Percentiles rank a stretch among this genome's conserved stretches.
Evolutionary conservation across 495 filamentous ascomycete genomes (phyloP).

Genomic region (Hypoxylon lienhwacheense): DNA sequence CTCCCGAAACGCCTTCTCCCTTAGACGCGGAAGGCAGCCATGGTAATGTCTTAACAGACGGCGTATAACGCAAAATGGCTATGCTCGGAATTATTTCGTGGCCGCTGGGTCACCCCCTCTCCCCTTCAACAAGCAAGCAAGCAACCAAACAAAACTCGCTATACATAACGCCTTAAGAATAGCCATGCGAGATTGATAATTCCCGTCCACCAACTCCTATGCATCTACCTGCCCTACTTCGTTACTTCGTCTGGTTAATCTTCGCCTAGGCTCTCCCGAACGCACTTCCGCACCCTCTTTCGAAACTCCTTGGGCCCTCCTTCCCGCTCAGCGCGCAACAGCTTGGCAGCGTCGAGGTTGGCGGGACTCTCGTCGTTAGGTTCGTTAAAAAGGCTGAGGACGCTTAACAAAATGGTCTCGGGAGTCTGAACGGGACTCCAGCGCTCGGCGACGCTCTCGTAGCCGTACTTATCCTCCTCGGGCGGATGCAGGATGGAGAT

Average conservation of each 20-base stretch:
- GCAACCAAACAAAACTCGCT: neutral
- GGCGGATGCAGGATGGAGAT: conserved; percentile 97
- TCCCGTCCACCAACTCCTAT: no score
- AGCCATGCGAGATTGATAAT: no score
- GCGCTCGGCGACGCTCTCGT: conserved; percentile 87
- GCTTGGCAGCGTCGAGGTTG: conserved; percentile 85
- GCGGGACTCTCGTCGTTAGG: conserved; percentile 96
- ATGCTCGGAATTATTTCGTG: neutral
- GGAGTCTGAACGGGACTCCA: conserved; percentile 98
- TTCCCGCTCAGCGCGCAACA: conserved; percentile 81
- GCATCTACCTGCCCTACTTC: neutral
- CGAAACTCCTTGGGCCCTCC: conserved; percentile 67
- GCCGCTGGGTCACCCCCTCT: neutral
- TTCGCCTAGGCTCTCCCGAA: conserved; percentile 82
- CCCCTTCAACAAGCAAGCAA: neutral
- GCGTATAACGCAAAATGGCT: neutral
- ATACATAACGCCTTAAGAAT: no score
- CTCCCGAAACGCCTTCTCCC: conserved; percentile 4
- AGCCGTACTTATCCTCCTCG: conserved; percentile 93
- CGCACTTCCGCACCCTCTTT: conserved; percentile 73
- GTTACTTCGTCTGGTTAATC: conserved; percentile 29
- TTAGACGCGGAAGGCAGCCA: conserved; percentile 8
- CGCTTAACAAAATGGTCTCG: conserved; percentile 88
- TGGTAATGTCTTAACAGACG: conserved; percentile 7
- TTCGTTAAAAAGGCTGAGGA: conserved; percentile 89